Conservation (phyloP, 352 stramenopile species). For the Stramenopiles sp. region DNA sequence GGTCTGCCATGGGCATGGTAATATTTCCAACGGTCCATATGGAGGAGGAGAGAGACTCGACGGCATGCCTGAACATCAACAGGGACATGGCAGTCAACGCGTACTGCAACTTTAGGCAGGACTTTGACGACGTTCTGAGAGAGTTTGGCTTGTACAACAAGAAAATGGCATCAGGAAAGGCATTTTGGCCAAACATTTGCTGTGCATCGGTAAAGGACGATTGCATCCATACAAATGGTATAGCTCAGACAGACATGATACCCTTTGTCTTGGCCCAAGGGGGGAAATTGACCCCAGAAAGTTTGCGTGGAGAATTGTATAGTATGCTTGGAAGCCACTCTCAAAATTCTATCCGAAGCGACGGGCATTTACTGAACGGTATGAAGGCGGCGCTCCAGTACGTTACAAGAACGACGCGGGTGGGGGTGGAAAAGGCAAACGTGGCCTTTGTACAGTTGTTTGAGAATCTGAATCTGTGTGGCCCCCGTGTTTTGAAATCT, state of each 20-base stretch:
- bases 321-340: not conserved
- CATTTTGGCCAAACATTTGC: slow-evolving; percentile 10
- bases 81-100: not conserved
- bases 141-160: not conserved
- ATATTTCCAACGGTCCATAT: not conserved
- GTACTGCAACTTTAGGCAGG: not conserved
- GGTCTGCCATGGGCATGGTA: no score
- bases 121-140: not conserved
- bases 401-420: no score
- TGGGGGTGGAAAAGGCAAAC: not conserved
- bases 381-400: not conserved
- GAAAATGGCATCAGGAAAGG: not conserved
- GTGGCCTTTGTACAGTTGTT: not conserved
- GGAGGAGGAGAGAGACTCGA: not conserved
- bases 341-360: no score
- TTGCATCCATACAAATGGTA: not conserved
- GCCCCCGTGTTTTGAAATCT: not conserved
- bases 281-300: not conserved
- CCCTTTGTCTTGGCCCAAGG: not conserved
- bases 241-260: not conserved
- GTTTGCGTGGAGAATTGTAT: not conserved
- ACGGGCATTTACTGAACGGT: not conserved
- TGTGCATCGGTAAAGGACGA: not conserved
- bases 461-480: slow-evolving; percentile 5
- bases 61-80: not conserved